Conservation (phyloP, 345 rosid genomes). For the Citrus unshiu region DNA sequence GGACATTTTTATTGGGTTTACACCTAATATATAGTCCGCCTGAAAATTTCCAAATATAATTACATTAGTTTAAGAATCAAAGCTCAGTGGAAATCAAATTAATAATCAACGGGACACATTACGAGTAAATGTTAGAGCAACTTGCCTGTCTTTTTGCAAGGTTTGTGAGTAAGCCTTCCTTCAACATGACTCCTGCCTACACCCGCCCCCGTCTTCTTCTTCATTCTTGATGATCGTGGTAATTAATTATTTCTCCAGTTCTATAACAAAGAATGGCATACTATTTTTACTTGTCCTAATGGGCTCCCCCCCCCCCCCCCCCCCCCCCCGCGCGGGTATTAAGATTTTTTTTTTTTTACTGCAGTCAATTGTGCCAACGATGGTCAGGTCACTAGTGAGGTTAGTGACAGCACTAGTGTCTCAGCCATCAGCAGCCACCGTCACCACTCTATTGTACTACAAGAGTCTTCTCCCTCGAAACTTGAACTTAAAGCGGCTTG, state of each 20-base stretch:
- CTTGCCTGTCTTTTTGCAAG: constrained; percentile 68
- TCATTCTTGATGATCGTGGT: constrained; percentile 14
- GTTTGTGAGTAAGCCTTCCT: constrained; percentile 27
- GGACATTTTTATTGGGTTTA: constrained; percentile 65
- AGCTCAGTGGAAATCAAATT: neutral
- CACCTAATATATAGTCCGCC: constrained; percentile 81
- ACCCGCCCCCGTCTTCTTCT: neutral
- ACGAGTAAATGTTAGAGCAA: neutral
- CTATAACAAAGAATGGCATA: too few relatives aligned
- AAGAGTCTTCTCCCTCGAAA: constrained; percentile 42
- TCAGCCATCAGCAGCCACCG: constrained; percentile 26
- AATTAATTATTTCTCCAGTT: neutral
- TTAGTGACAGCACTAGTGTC: constrained; percentile 18
- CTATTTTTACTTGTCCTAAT: too few relatives aligned
- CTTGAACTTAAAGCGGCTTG: constrained; percentile 30
- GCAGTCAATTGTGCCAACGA: constrained; percentile 21
- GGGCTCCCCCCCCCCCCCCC: rapidly evolving
- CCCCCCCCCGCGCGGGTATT: too few relatives aligned
- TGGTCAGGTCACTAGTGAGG: constrained; percentile 19
- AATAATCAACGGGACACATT: neutral
- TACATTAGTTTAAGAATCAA: neutral
- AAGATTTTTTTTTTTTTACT: neutral
- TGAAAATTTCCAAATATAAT: constrained; percentile 9
- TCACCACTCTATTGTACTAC: constrained; percentile 29
- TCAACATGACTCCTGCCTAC: neutral